Evolutionary conservation across 2,329 filamentous ascomycete genomes (phyloP).

Genomic region (Pseudogymnoascus sp.): DNA sequence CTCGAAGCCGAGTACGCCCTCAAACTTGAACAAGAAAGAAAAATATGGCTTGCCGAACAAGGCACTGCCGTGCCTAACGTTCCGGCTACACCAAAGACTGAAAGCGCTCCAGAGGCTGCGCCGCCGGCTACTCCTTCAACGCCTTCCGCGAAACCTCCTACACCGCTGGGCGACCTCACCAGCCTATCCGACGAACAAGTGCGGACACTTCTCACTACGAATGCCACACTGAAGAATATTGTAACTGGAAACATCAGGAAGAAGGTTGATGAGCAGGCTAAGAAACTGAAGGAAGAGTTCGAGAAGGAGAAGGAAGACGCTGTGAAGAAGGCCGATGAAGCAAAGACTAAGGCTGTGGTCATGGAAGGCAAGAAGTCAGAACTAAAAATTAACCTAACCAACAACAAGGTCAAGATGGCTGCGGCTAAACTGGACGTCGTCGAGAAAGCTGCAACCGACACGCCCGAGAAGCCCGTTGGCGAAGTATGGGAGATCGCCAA

Average conservation of each 20-base stretch:
- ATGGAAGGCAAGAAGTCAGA: conserved; percentile 69
- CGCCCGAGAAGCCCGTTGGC: conserved; percentile 70
- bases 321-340: conserved; percentile 35
- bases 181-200: conserved; percentile 46
- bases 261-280: conserved; percentile 58
- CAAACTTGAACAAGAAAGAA: conserved; percentile 54
- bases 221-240: conserved; percentile 50
- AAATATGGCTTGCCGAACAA: conserved; percentile 51
- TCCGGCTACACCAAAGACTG: conserved; percentile 24
- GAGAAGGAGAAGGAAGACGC: conserved; percentile 43
- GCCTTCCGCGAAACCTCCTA: conserved; percentile 18
- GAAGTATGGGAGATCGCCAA: conserved; percentile 85
- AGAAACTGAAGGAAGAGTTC: conserved; percentile 41
- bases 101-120: neutral
- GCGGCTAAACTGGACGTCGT: conserved; percentile 71
- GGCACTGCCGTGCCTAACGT: conserved; percentile 20
- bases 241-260: conserved; percentile 58
- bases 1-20: conserved; percentile 39
- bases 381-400: conserved; percentile 69
- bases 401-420: conserved; percentile 57
- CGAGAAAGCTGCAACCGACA: conserved; percentile 73
- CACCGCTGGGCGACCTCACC: conserved; percentile 19
- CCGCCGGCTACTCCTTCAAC: conserved; percentile 19
- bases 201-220: conserved; percentile 48
- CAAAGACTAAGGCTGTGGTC: conserved; percentile 49